phyloP scores from a whole-genome alignment of 1,139 yeast species.

The Spathaspora sp. region DNA sequence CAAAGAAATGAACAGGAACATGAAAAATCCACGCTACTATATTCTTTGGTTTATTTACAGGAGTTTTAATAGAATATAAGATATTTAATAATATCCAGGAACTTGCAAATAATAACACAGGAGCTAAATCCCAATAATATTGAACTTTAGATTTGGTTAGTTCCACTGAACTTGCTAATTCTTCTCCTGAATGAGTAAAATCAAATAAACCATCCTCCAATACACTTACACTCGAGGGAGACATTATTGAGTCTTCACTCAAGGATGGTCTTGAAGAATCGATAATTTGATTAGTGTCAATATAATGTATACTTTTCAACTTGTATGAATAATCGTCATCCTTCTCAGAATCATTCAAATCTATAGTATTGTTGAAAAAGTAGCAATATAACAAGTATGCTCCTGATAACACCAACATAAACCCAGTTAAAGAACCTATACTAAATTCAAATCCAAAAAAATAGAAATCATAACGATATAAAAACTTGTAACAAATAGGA shows the following conservation, averaged over 20 bases:
- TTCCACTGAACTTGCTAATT: neutral
- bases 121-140: slow-evolving; percentile 13
- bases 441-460: slow-evolving; percentile 11
- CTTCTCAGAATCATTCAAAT: neutral
- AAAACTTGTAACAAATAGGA: slow-evolving; percentile 10
- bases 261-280: slow-evolving; percentile 4
- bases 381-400: slow-evolving; percentile 7
- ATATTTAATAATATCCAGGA: slow-evolving; percentile 44
- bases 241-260: slow-evolving; percentile 4
- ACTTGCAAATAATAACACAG: slow-evolving; percentile 27
- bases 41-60: slow-evolving; percentile 40
- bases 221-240: slow-evolving; percentile 7
- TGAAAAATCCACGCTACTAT: slow-evolving; percentile 59
- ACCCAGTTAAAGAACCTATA: slow-evolving; percentile 12
- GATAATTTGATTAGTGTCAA: slow-evolving; percentile 2
- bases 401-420: slow-evolving; percentile 7
- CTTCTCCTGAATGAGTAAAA: neutral
- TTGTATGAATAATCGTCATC: neutral
- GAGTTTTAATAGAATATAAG: slow-evolving; percentile 34
- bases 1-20: slow-evolving; percentile 56
- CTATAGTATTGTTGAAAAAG: slow-evolving; percentile 1
- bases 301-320: slow-evolving; percentile 9
- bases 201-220: slow-evolving; percentile 8
- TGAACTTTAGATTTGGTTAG: neutral
- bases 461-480: slow-evolving; percentile 13